Base-by-base conservation (phyloP, 2,329 filamentous ascomycete genomes). In the Ceratocystiopsis brevicomis region DNA sequence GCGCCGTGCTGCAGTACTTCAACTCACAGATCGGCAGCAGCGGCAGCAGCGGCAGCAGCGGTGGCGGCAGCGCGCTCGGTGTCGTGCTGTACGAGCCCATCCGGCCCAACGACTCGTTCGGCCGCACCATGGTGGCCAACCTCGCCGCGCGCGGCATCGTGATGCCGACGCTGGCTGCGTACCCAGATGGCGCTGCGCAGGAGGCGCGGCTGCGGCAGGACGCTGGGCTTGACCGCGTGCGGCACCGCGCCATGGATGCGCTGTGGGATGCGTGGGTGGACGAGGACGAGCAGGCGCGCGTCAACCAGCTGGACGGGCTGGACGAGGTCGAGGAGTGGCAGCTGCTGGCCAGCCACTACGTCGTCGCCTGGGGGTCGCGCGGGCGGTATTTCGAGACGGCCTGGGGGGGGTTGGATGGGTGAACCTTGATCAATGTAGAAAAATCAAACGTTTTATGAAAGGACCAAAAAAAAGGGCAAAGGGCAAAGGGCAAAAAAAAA, bases 301-400 rank as follows among this genome's bases (percentile, higher is more conserved):
- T 96, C 1, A 79, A 87, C 49, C 60, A 64, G 12, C 58, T 95
- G 21, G 87, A 98, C 58, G 86, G 90, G 53, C 60, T 98, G 48
- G 90, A 98, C 61, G 90, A 98, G 61, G 71, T 95, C 19, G 90
- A 98, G 60, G 90, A 98, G 62, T 93, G 90, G 81, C 69, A 79
- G 53, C 60, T 98, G 51, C 61, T 98, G 52, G 83, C 86, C 1
- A 74, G 71, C 50, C 90, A 98, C 65, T 98, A 98, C 55, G 77
- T 87, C 49, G 71, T 98, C 38, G 78, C 76, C 4, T 96, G 88
- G 88, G 90, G 78, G 1, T 92, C 81, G 73, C 77, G 73, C 52
- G 74, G 76, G 32, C 57, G 54, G 1, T 60, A 56, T 8, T 59
- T 65, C 39, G 39, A 39, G 37, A 49, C 49, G 32, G 39, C 50